phyloP scores from a whole-genome alignment of 2,329 filamentous ascomycete species.

The Cordyceps javanica region DNA sequence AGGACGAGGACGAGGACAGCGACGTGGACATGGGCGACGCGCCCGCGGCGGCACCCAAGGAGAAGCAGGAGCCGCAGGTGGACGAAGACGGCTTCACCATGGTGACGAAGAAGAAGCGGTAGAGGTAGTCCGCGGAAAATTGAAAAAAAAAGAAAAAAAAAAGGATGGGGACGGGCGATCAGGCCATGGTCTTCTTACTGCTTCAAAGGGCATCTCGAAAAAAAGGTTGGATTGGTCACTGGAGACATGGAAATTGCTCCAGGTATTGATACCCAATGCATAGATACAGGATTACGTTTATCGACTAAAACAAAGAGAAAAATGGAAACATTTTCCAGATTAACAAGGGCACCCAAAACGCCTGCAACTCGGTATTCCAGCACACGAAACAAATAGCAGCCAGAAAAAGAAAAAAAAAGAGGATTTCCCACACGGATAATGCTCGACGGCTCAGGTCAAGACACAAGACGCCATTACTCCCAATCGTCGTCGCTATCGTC shows the following conservation, averaged over 20 bases:
- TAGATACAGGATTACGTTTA: conserved; percentile 12
- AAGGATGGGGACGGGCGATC: not conserved
- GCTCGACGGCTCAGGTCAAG: too few relatives aligned
- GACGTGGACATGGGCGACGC: conserved; percentile 64
- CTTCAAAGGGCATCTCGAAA: not conserved
- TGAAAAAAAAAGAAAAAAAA: too few relatives aligned
- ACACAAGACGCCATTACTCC: conserved; percentile 45
- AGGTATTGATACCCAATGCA: conserved; percentile 14
- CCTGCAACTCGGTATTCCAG: not conserved
- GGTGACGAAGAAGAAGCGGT: conserved; percentile 63
- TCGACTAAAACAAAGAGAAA: not conserved
- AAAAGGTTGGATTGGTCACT: not conserved
- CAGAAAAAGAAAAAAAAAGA: conserved; percentile 11
- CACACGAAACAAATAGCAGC: not conserved
- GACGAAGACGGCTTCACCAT: conserved; percentile 79
- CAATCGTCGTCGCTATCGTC: conserved; percentile 69
- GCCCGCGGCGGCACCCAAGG: conserved; percentile 49
- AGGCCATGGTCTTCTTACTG: not conserved
- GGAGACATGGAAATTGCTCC: not conserved
- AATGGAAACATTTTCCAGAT: not conserved
- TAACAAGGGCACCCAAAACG: not conserved
- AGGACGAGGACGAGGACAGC: conserved; percentile 43
- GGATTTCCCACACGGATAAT: conserved; percentile 7
- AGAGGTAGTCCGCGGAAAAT: too few relatives aligned
- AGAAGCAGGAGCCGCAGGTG: conserved; percentile 63